Base-by-base conservation (phyloP, 257 asterid genomes). In the Sherardia arvensis region DNA sequence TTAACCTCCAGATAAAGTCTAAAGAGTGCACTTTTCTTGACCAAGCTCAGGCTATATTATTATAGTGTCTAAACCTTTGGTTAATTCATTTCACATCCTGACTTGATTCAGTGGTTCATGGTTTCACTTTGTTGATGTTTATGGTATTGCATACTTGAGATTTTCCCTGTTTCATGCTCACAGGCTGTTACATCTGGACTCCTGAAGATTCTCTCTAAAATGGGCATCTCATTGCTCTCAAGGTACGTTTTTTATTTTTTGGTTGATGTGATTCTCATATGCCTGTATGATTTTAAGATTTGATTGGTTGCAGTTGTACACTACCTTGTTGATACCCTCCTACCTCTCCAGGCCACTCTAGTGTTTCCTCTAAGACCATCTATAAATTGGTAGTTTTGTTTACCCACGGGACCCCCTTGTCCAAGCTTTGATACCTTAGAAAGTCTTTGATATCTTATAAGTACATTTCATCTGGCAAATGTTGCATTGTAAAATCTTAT, bases 221-320 rank as follows among this genome's bases (percentile, higher is more conserved):
- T 92, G 99, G 99, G 99, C 51, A 92, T 92, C 84, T 92, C 97
- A 62, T 76, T 92, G 85, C 99, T 92, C 70, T 85, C 99, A 61
- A 92, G 99, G 99, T 89, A 77, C 53, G 23, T 36, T 30, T n/a
- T 71, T 58, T 22, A 18, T 34, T 36, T 27, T 11, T 59, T 40
- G 21, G 2, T 20, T 40, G 33, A 5, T 20, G 7, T 43, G 21
- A 30, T 26, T 36, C 28, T 48, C 25, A 23, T 38, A 62, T 7
- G 20, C 4, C 10, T 18, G 29, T 38, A 17, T 40, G 40, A 26
- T 25, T 62, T 62, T 43, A 25, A 40, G 34, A 25, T 25, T 60
- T 60, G 30, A 21, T 21, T 28, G 10, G 43, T 58, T 58, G 22
- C 38, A 28, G 17, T 58, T 10, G 8, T 18, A 32, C 27, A 47